A percentile compares a stretch with the other conserved stretches of the same genome.
These are phyloP conservation scores for Lentinula sp. DNA, from an alignment of 768 basidiomycete species.

Conservation along the genomic window DNA sequence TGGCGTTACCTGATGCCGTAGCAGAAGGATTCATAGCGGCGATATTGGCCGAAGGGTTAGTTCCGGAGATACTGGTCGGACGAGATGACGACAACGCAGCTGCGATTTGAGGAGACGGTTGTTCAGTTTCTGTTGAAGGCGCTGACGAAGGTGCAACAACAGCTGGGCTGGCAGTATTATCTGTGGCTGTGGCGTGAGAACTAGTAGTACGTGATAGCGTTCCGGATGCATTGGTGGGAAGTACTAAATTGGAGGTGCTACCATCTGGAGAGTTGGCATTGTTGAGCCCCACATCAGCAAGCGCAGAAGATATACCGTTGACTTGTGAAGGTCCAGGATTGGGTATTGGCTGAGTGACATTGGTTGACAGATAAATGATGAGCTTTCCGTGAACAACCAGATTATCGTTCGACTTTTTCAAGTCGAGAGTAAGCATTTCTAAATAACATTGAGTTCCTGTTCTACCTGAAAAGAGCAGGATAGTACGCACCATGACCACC, in stretches of 20 bases:
- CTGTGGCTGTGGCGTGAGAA: constrained; percentile 54
- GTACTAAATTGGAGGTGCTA: constrained; percentile 47
- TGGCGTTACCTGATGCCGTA: constrained; percentile 20
- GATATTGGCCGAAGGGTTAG: constrained; percentile 16
- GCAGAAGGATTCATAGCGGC: constrained; percentile 17
- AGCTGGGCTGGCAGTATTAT: constrained; percentile 33
- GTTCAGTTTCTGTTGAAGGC: constrained; percentile 18
- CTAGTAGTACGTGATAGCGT: constrained; percentile 58
- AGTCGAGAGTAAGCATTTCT: constrained; percentile 96
- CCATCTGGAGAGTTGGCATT: constrained; percentile 44
- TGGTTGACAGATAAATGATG: constrained; percentile 93
- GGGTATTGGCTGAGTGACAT: constrained; percentile 75
- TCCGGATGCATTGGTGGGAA: constrained; percentile 33
- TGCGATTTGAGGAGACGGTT: constrained; percentile 17
- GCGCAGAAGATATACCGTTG: constrained; percentile 48
- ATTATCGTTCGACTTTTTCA: constrained; percentile 99
- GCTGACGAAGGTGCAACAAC: constrained; percentile 17
- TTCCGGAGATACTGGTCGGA: constrained; percentile 19
- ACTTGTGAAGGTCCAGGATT: constrained; percentile 79
- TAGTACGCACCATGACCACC: constrained; percentile 80
- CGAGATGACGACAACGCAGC: constrained; percentile 18
- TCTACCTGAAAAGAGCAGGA: not conserved
- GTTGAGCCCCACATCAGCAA: constrained; percentile 57
- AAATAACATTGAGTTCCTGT: constrained; percentile 5
- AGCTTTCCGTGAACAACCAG: constrained; percentile 97